phyloP scores from a whole-genome alignment of 345 rosid genomes.

The Erodium maritimum region DNA sequence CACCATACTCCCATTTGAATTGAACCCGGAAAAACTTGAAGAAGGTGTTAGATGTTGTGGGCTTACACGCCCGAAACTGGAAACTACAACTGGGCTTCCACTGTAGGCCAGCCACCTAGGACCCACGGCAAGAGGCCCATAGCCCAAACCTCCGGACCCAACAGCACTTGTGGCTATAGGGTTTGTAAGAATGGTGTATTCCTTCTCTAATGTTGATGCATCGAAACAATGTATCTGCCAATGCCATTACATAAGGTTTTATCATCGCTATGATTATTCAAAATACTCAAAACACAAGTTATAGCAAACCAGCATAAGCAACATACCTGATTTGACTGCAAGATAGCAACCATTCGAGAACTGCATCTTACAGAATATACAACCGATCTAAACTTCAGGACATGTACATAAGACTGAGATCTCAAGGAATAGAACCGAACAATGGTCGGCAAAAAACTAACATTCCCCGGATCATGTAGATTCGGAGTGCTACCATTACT shows the following conservation, averaged over 20 bases:
- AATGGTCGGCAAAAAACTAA: constrained; percentile 32
- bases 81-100: constrained; percentile 47
- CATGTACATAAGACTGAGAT: constrained; percentile 66
- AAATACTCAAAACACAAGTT: background rate
- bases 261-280: background rate
- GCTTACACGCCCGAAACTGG: constrained; percentile 41
- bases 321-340: constrained; percentile 67
- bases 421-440: constrained; percentile 66
- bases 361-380: constrained; percentile 82
- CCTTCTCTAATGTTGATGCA: constrained; percentile 46
- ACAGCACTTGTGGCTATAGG: constrained; percentile 32
- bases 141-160: constrained; percentile 58
- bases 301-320: background rate
- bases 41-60: constrained; percentile 57
- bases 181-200: constrained; percentile 58
- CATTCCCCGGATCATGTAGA: constrained; percentile 31
- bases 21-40: constrained; percentile 31
- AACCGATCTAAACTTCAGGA: constrained; percentile 60
- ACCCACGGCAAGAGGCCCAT: constrained; percentile 93
- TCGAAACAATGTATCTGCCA: constrained; percentile 84
- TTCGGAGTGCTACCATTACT: constrained; percentile 24
- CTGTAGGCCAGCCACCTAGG: constrained; percentile 94
- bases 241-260: background rate
- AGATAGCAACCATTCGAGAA: constrained; percentile 77
- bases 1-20: constrained; percentile 47